phyloP scores from a whole-genome alignment of 306 rosid genomes.

The Vigna mungo region DNA sequence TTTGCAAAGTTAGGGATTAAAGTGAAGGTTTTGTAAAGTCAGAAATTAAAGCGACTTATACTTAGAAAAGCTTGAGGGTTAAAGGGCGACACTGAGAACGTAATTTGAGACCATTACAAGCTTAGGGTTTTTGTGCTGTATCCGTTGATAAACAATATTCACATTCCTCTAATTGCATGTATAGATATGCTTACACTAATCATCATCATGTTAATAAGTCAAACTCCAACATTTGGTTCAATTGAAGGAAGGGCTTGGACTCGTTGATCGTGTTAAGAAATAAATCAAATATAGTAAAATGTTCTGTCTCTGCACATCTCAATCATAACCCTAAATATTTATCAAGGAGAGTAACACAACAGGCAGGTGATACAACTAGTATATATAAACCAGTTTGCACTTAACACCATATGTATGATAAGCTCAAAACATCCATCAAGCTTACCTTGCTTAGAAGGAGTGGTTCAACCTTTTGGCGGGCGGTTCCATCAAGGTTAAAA shows the following conservation, averaged over 20 bases:
- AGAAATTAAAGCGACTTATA: not conserved
- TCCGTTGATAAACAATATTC: not conserved
- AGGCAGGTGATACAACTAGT: constrained; percentile 32
- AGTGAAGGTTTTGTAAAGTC: not conserved
- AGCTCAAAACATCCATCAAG: not conserved
- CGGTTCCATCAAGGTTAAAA: constrained; percentile 73
- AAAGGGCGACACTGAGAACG: not conserved
- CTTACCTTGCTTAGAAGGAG: constrained; percentile 92
- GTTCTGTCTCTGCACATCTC: constrained; percentile 9
- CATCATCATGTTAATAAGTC: constrained; percentile 1
- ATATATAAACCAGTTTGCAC: not conserved
- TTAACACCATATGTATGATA: not conserved
- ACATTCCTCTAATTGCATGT: not conserved
- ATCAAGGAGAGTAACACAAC: constrained; percentile 1
- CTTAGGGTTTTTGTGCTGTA: not conserved
- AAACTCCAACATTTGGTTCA: constrained; percentile 14
- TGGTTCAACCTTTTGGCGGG: constrained; percentile 84
- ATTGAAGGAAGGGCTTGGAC: not conserved
- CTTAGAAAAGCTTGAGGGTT: no score
- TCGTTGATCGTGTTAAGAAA: not conserved
- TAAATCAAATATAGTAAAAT: not conserved
- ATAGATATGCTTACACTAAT: constrained; percentile 2
- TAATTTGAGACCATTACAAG: not conserved
- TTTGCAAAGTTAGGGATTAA: not conserved
- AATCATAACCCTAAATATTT: constrained; percentile 25